These are phyloP conservation scores for Ramaria sp. DNA, from an alignment of 768 basidiomycete species.

Conservation along the genomic window DNA sequence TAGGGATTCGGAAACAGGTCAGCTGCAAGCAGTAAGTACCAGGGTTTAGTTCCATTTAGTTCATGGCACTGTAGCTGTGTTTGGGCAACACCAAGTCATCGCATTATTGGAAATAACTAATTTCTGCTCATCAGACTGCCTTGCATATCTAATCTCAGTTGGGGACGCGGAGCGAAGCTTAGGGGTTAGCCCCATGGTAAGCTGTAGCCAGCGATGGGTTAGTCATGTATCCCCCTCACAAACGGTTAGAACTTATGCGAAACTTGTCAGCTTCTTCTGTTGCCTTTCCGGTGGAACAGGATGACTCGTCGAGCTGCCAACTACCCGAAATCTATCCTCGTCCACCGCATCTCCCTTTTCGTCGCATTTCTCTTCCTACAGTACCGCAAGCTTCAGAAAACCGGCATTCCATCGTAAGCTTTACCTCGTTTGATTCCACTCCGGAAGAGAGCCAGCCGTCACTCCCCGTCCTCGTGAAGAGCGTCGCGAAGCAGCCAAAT, in stretches of 20 bases:
- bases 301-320: neutral
- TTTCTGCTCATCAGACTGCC: too few species aligned
- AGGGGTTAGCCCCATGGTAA: neutral
- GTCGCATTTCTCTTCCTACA: constrained; percentile 32
- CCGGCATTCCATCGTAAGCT: constrained; percentile 57
- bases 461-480: constrained; percentile 5
- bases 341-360: constrained; percentile 25
- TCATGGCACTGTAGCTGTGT: too few species aligned
- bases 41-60: too few species aligned
- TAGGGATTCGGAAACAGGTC: too few species aligned
- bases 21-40: too few species aligned
- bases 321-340: neutral
- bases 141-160: neutral
- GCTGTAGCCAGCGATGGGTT: neutral
- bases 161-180: neutral
- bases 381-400: constrained; percentile 33
- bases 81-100: too few species aligned
- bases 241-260: neutral
- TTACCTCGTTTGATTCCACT: constrained; percentile 65
- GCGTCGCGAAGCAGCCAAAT: constrained; percentile 11
- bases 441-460: constrained; percentile 36
- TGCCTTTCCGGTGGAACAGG: constrained; percentile 5
- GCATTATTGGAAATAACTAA: too few species aligned
- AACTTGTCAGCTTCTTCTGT: constrained; percentile 5
- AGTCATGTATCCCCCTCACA: neutral